Base-by-base conservation (phyloP, 106 monocot genomes). In the Phalaenopsis aphrodite region DNA sequence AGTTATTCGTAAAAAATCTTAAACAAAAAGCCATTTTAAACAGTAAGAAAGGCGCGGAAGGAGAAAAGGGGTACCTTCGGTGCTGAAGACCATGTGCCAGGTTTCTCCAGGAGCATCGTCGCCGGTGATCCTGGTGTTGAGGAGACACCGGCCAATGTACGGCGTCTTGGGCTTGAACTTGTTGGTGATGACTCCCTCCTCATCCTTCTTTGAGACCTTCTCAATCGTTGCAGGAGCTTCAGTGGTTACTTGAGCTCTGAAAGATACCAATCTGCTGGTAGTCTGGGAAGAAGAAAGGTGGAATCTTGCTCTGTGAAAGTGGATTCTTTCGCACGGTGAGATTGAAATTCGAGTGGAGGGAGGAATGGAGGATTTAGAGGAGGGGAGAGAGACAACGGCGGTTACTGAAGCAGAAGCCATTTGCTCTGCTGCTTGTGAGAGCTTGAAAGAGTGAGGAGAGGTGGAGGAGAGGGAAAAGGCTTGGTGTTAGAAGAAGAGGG, bases 81-180 rank as follows among this genome's bases (percentile, higher is more conserved):
- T 94, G 88, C 89, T 94, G 89, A 97, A 97, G 68, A 97, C 92
- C 97, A 97, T 97, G 89, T 97, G 97, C 94, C 94, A 97, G 38
- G 97, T 97, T 81, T 97, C 97, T 16, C 97, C 94, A n/a, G 97
- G 97, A 0, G 97, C 97, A 67, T 97, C 94, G 46, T 97, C 97
- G 9, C 94, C 94, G 24, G 97, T 97, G 84, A 97, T 97, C 85
- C 94, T 97, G 74, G 94, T 97, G 86, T 97, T 97, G 55, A 97
- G 92, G 61, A 97, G 93, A 84, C 96, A 97, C 19, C 84, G 85
- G 11, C 89, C 91, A 14, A 69, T 80, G 92, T 92, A 94, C 0
- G 96, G 94, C 11, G 79, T 81, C 81, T 93, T 94, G 65, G 96
- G 96, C 82, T 80, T 94, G 90, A 84, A 97, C 79, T 85, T 92